Percentiles rank a stretch among this genome's conserved stretches.
Conservation (phyloP, 495 filamentous ascomycete species). For the Penicillium riverlandense region DNA sequence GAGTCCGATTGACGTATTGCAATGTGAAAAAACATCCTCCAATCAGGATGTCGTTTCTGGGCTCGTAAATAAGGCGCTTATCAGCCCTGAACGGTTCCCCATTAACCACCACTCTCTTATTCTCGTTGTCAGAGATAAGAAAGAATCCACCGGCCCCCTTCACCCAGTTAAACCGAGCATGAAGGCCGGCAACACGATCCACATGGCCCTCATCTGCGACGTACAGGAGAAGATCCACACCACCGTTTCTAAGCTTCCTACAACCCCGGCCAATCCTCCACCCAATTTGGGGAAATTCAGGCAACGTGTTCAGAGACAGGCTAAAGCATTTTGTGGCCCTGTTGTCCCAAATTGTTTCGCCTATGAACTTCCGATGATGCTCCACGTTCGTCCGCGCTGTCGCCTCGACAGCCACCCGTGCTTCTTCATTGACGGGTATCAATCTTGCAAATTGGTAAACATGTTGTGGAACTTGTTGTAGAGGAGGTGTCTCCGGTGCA, state of each 20-base stretch:
- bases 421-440: neutral
- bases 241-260: neutral
- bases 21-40: slow-evolving; percentile 1
- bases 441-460: no score
- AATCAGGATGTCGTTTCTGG: slow-evolving; percentile 1
- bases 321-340: neutral
- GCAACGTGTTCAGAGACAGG: neutral
- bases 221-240: neutral
- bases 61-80: neutral
- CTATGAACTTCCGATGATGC: neutral
- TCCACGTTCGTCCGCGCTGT: neutral
- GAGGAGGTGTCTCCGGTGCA: no score
- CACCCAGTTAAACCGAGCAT: slow-evolving; percentile 4
- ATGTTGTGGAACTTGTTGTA: no score
- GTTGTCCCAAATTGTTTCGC: neutral
- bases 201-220: neutral
- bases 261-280: slow-evolving; percentile 1
- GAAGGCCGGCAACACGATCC: neutral
- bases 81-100: neutral
- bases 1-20: neutral
- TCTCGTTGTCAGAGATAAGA: neutral
- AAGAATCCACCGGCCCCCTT: slow-evolving; percentile 1
- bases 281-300: neutral
- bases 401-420: neutral
- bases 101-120: slow-evolving; percentile 1